These are phyloP conservation scores for Mesotaenium endlicherianum DNA, from an alignment of 139 green algal species.

Conservation along the genomic window DNA sequence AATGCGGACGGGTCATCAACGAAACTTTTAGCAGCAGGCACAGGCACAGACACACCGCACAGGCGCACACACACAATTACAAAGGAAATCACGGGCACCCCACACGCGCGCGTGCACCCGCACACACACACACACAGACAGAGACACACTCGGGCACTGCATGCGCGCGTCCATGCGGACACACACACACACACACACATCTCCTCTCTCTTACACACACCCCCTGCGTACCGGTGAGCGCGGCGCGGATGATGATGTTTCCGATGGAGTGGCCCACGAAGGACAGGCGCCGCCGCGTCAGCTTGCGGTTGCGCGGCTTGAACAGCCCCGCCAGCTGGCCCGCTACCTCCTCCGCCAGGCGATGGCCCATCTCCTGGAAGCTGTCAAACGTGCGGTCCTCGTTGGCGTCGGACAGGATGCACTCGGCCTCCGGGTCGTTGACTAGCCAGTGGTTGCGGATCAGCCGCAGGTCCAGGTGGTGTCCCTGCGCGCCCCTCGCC, in stretches of 20 bases:
- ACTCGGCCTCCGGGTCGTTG: constrained; percentile 59
- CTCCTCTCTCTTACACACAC: no score
- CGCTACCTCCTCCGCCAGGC: constrained; percentile 48
- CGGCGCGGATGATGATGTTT: constrained; percentile 67
- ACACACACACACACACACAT: no score
- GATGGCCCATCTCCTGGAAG: constrained; percentile 47
- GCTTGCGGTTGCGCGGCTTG: constrained; percentile 3
- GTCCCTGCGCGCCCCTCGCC: constrained; percentile 41
- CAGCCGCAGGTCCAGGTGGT: constrained; percentile 61
- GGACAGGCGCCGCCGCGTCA: constrained; percentile 26
- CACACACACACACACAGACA: no score
- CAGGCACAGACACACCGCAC: no score
- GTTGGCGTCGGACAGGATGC: constrained; percentile 57
- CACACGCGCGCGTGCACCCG: no score
- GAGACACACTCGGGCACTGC: no score
- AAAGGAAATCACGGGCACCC: no score
- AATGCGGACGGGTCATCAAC: no score
- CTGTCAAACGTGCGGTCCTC: constrained; percentile 43
- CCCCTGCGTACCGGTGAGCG: constrained; percentile 53
- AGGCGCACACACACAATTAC: no score
- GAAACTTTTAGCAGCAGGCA: no score
- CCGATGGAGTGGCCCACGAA: constrained; percentile 73
- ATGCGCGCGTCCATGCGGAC: no score
- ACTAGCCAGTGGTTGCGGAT: constrained; percentile 57
- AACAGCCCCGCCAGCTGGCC: constrained; percentile 22